Conservation (phyloP, 2,329 filamentous ascomycete species). For the Fusarium equiseti region DNA sequence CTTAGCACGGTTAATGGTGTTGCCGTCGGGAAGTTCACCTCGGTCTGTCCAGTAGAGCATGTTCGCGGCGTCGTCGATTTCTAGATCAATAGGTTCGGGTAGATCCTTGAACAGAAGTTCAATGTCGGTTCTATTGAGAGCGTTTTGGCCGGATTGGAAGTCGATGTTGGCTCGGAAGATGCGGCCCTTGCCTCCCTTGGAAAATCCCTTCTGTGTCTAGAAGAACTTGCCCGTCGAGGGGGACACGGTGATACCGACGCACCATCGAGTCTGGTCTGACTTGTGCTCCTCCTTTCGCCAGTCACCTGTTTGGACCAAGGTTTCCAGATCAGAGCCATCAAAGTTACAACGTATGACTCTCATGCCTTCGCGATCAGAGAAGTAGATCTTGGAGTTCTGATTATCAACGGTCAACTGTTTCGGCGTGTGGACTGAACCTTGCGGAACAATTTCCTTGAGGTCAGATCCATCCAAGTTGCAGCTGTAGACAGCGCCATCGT, state of each 20-base stretch:
- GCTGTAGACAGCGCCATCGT: not conserved
- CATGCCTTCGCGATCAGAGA: slow-evolving; percentile 15
- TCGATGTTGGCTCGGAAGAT: not conserved
- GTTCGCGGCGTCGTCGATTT: not conserved
- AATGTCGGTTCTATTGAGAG: not conserved
- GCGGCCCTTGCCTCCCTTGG: not conserved
- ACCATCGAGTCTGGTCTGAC: not conserved
- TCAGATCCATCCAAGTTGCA: not conserved
- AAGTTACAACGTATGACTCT: slow-evolving; percentile 3
- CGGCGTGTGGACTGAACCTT: not conserved
- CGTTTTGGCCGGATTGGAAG: not conserved
- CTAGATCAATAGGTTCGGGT: slow-evolving; percentile 1
- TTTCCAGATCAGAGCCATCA: not conserved
- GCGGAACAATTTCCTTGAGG: not conserved
- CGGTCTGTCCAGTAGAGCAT: slow-evolving; percentile 11
- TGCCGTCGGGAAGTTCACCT: not conserved
- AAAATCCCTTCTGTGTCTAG: slow-evolving; percentile 8
- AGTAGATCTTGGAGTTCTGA: not conserved
- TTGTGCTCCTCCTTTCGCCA: not conserved
- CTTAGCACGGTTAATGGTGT: not conserved
- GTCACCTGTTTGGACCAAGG: not conserved
- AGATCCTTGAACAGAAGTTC: not conserved
- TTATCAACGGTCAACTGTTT: not conserved
- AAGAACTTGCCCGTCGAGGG: not conserved
- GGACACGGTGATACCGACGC: not conserved